Percentiles rank a stretch among this genome's conserved stretches.
These are phyloP conservation scores for Aspergillus kassunensis DNA, from an alignment of 495 filamentous ascomycete species.

Conservation along the genomic window DNA sequence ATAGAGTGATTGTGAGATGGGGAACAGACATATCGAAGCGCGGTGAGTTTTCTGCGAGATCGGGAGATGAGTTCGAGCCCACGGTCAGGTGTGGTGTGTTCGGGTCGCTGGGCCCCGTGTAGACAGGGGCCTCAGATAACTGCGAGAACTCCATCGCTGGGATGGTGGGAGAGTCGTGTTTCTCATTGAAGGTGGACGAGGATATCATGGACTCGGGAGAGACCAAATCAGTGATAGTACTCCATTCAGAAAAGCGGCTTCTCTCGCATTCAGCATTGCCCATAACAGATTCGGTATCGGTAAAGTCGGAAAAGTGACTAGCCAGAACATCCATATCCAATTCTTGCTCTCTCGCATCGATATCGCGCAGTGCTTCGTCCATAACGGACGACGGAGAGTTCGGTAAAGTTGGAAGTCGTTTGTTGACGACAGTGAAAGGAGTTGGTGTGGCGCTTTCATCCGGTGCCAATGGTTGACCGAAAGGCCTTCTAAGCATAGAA, in stretches of 20 bases:
- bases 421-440: conserved; percentile 28
- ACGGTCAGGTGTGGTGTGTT: conserved; percentile 39
- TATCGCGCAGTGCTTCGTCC: conserved; percentile 43
- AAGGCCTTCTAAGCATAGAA: conserved; percentile 13
- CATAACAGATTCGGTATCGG: conserved; percentile 31
- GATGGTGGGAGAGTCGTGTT: conserved; percentile 16
- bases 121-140: conserved; percentile 21
- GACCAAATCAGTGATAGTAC: conserved; percentile 35
- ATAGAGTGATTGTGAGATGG: conserved; percentile 30
- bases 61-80: conserved; percentile 35
- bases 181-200: conserved; percentile 28
- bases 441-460: conserved; percentile 31
- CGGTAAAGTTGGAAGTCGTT: conserved; percentile 43
- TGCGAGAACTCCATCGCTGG: conserved; percentile 28
- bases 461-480: neutral
- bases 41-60: conserved; percentile 28
- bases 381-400: conserved; percentile 47
- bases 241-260: conserved; percentile 49
- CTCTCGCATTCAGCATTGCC: conserved; percentile 26
- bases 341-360: conserved; percentile 34
- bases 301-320: conserved; percentile 44
- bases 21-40: conserved; percentile 27
- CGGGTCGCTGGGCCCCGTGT: conserved; percentile 29
- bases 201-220: conserved; percentile 41
- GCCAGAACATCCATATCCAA: conserved; percentile 32